Evolutionary conservation across 306 rosid species (phyloP).

Genomic region (Vigna trinervia): DNA sequence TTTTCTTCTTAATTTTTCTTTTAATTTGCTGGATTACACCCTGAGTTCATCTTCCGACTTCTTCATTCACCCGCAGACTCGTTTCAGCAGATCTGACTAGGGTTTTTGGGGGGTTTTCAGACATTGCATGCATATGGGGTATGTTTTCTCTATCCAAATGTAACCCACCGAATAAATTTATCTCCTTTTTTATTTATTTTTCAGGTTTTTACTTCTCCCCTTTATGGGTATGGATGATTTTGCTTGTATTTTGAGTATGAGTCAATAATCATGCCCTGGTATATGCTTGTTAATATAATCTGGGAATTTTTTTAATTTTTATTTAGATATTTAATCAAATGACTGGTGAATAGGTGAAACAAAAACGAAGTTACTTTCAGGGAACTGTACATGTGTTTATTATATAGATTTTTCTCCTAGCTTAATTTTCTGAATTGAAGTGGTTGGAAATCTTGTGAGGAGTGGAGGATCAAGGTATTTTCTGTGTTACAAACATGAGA

Average conservation of each 20-base stretch:
- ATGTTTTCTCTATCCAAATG: constrained; percentile 51
- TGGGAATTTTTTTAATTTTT: neutral
- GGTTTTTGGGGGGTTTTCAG: constrained; percentile 44
- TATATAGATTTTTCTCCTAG: neutral
- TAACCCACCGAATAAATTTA: neutral
- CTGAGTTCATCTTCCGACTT: neutral
- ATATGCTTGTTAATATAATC: neutral
- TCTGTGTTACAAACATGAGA: neutral
- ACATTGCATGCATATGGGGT: constrained; percentile 60
- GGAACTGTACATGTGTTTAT: neutral
- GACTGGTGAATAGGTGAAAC: neutral
- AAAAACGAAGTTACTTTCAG: neutral
- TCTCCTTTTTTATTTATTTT: neutral
- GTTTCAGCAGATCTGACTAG: neutral
- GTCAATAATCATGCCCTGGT: neutral
- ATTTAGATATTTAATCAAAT: neutral
- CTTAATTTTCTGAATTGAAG: neutral
- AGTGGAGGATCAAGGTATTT: neutral
- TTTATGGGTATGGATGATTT: constrained; percentile 28
- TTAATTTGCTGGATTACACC: neutral
- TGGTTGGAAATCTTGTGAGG: neutral
- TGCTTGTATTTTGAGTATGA: neutral
- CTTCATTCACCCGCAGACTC: neutral
- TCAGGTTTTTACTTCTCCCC: neutral
- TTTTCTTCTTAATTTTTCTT: too few relatives aligned